Evolutionary conservation across 1,284 basidiomycete species (phyloP), one percentile per base, ranked within the genome.

Genomic region (Cutaneotrichosporon sp.): DNA sequence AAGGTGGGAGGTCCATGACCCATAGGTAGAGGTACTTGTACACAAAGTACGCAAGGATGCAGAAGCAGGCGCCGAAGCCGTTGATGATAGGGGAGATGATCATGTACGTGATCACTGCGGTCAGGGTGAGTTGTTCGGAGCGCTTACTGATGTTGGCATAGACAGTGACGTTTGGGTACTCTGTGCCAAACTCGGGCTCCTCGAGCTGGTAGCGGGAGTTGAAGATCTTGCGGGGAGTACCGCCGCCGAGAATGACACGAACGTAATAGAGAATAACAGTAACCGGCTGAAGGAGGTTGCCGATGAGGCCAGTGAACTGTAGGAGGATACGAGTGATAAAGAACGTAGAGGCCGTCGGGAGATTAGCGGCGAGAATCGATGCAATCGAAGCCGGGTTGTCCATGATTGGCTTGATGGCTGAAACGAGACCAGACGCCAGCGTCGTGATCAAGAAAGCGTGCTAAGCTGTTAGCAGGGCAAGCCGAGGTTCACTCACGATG

Each of bases 51-150:
- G 92, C 91, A 50, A 90, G 80, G 78, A 90, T 86, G 84, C 97
- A 97, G 4, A 90, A 88, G 53, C 85, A 84, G 63, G 87, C 86
- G 2, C 92, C 89, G 57, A 99, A 88, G 16, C 95, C 95, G 74
- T 92, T 96, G 81, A 97, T 91, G 74, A 99, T 86, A 0, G 96
- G 96, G 1, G 92, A 89, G 71, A 99, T 96, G 76, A 97, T 86
- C 58, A 89, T 89, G 82, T 99, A 99, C 4, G 87, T 88, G 67
- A 88, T 83, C 58, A 83, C 84, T 74, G 84, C 1, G 16, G 60
- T 42, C 21, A 63, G 58, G 73, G 26, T 7, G 76, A 73, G 57
- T 69, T 63, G n/a, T 38, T 42, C 22, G 2, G 10, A 31, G 26
- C 4, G 32, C 89, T 72, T 65, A 90, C 90, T 85, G 77, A 94